phyloP scores from a whole-genome alignment of 202 grass and related monocot genomes.

The Alloteropsis angusta region DNA sequence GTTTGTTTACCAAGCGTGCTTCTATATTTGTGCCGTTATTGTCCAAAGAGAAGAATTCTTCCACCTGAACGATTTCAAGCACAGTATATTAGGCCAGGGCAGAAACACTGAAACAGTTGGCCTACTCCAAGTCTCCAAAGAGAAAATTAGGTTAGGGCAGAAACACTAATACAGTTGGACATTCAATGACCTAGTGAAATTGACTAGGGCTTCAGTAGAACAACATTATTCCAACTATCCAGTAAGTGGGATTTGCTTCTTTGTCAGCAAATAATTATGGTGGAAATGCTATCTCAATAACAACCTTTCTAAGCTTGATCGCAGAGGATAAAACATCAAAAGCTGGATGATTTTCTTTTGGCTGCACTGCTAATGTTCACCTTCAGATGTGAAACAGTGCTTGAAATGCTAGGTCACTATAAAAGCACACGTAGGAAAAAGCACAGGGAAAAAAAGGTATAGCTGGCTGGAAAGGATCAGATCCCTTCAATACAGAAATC shows the following conservation, averaged over 20 bases:
- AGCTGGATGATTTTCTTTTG: background rate
- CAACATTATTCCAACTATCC: background rate
- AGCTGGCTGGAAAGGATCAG: background rate
- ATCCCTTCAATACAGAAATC: background rate
- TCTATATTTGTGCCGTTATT: slow-evolving; percentile 70
- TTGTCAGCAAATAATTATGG: background rate
- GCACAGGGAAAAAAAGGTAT: background rate
- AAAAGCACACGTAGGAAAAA: background rate
- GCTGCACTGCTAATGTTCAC: background rate
- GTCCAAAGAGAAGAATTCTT: slow-evolving; percentile 56
- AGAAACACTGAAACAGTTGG: background rate
- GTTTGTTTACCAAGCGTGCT: slow-evolving; percentile 53
- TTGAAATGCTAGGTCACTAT: background rate
- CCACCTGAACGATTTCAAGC: slow-evolving; percentile 33
- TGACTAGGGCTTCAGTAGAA: background rate
- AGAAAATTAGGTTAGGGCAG: background rate
- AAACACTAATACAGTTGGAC: background rate
- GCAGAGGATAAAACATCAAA: background rate
- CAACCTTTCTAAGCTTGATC: background rate
- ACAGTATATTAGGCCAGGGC: background rate
- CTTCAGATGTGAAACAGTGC: background rate
- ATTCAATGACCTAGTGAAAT: background rate
- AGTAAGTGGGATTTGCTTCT: background rate
- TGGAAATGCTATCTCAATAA: background rate
- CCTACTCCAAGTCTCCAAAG: no score